Evolutionary conservation across 1,284 basidiomycete species (phyloP).

Genomic region (Irpex sp.): DNA sequence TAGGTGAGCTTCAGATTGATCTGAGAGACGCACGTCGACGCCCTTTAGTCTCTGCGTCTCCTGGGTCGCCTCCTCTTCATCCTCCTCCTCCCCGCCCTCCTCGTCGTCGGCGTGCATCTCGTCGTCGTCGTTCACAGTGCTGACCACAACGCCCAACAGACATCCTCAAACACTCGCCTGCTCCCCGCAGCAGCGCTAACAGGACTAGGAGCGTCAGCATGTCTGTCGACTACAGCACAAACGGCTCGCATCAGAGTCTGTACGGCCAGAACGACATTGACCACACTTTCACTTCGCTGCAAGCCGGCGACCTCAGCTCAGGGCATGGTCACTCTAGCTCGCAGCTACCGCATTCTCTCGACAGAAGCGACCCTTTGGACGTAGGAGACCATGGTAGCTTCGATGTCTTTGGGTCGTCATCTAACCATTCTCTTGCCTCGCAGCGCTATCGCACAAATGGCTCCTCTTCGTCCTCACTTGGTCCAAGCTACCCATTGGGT

Average conservation of each 20-base stretch:
- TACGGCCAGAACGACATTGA: constrained; percentile 45
- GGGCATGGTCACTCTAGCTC: constrained; percentile 18
- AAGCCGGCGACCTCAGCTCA: constrained; percentile 22
- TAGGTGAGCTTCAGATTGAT: constrained; percentile 31
- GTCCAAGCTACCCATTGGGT: constrained; percentile 47
- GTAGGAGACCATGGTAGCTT: constrained; percentile 41
- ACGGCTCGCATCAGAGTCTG: constrained; percentile 38
- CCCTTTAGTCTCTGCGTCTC: constrained; percentile 10
- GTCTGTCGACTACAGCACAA: constrained; percentile 54
- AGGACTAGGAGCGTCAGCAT: constrained; percentile 31
- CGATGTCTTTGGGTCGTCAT: constrained; percentile 54
- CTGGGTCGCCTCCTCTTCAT: constrained; percentile 7
- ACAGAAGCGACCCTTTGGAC: constrained; percentile 28
- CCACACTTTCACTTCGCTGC: constrained; percentile 25
- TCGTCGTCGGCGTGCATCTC: constrained; percentile 6
- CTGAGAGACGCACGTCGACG: constrained; percentile 14
- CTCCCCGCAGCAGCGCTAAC: constrained; percentile 30
- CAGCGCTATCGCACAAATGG: constrained; percentile 64
- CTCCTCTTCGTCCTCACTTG: constrained; percentile 61
- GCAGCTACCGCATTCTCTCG: constrained; percentile 28
- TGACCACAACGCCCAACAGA: constrained; percentile 17
- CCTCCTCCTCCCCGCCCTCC: constrained; percentile 11
- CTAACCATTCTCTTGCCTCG: constrained; percentile 43
- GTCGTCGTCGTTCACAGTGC: constrained; percentile 8
- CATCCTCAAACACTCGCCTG: constrained; percentile 43